These are phyloP conservation scores for Trypanosoma mega DNA, from an alignment of 208 protist genomes.

Conservation along the genomic window DNA sequence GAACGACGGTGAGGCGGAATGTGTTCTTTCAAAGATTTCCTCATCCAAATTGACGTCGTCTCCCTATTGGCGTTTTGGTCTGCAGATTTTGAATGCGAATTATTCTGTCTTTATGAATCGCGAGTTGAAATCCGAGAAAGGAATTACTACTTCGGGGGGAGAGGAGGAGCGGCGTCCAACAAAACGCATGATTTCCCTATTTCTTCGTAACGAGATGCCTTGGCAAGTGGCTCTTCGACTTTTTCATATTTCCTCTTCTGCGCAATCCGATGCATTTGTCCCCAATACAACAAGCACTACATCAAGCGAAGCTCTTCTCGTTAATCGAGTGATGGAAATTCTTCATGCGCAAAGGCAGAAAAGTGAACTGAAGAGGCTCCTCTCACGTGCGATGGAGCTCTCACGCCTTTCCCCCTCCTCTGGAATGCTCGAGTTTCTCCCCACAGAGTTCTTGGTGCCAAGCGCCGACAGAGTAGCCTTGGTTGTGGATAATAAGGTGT, in stretches of 20 bases:
- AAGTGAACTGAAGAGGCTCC: background rate
- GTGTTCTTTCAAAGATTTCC: conserved; percentile 48
- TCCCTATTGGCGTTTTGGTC: conserved; percentile 39
- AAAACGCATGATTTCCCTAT: conserved; percentile 38
- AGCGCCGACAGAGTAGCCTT: background rate
- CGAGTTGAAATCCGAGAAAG: background rate
- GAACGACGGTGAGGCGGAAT: conserved; percentile 54
- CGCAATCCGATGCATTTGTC: background rate
- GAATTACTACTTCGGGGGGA: background rate
- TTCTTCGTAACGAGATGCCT: conserved; percentile 39
- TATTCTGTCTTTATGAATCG: conserved; percentile 19
- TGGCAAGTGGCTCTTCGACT: conserved; percentile 42
- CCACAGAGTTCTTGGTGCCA: background rate
- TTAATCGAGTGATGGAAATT: conserved; percentile 23
- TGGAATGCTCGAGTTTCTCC: conserved; percentile 11
- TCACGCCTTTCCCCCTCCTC: conserved; percentile 27
- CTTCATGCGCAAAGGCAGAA: conserved; percentile 25
- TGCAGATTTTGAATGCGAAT: conserved; percentile 39
- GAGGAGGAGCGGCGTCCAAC: conserved; percentile 22
- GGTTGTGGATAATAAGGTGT: conserved; percentile 18
- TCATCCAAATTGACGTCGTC: background rate
- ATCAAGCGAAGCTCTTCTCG: conserved; percentile 14
- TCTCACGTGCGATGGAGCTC: conserved; percentile 3
- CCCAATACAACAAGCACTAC: background rate
- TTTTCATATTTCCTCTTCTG: background rate